Base-by-base conservation (phyloP, 2,329 filamentous ascomycete species). In the Fusarium sublunatum region DNA sequence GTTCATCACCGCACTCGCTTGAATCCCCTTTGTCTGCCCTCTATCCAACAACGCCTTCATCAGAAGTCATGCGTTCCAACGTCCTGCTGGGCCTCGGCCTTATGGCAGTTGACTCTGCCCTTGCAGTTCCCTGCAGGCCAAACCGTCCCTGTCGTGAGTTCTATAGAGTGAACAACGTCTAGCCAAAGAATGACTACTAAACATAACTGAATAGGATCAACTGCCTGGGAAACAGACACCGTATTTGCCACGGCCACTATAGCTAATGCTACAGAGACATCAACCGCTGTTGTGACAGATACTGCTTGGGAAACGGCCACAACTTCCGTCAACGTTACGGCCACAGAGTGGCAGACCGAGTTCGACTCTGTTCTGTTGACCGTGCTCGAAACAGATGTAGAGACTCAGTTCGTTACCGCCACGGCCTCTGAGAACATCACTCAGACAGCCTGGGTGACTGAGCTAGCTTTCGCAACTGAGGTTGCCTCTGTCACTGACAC, bases 11-110 rank as follows among this genome's bases (percentile, higher is more conserved):
- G 10, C 2, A 28, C 28, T 22, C 22, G 12, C 38, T 25, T 13
- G 3, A 25, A 25, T 22, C 22, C 22, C 15, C 22, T 13, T 25
- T 19, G 22, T 26, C 22, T 25, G 10, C 11, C 38, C n/a, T 19
- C 24, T 22, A 40, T 12, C 7, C 38, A 40, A n/a, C 6, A 7
- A 39, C 55, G n/a, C 49, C 25, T 25, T n/a, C 73, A 77, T 13
- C 15, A 34, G 12, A 60, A 43, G 19, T 28, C 19, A 60, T 60
- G 56, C 49, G 32, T 40, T 24, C 36, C 22, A 26, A 38, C 10
- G 29, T 24, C 22, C 31, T 60, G 9, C n/a, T 60, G 11, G 38
- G 48, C 28, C 13, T 60, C 9, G 38, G 57, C 56, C 42, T 60
- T 26, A 29, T 60, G 24, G 38, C 26, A 31, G 57, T 22, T 3